Percentiles rank a stretch among this genome's conserved stretches.
Conservation (phyloP, 768 basidiomycete genomes). For the Strobilomyces echinocephalus region DNA sequence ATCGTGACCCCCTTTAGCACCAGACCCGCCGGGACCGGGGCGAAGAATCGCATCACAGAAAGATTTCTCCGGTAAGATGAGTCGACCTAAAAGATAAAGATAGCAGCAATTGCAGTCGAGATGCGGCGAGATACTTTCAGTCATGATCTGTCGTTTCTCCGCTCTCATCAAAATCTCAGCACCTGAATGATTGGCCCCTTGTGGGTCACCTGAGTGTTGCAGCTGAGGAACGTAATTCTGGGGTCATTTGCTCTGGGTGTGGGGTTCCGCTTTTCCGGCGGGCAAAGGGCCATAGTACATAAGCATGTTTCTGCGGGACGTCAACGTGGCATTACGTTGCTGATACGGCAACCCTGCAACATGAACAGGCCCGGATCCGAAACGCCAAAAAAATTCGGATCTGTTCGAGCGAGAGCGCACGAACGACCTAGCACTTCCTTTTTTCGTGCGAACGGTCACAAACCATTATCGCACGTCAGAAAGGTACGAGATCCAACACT, state of each 20-base stretch:
- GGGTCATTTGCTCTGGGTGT: background rate
- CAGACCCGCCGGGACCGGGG: conserved; percentile 18
- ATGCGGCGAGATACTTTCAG: conserved; percentile 4
- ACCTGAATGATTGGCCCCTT: conserved; percentile 2
- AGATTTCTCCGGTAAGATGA: conserved; percentile 1
- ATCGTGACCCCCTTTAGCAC: conserved; percentile 8
- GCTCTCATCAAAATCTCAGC: conserved; percentile 8
- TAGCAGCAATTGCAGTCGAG: conserved; percentile 7
- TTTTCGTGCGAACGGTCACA: conserved; percentile 9
- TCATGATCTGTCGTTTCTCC: conserved; percentile 6
- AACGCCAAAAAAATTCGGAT: conserved; percentile 2
- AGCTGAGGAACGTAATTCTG: background rate
- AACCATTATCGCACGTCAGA: conserved; percentile 2
- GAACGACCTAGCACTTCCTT: conserved; percentile 6
- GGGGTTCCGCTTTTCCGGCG: conserved; percentile 2
- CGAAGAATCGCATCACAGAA: conserved; percentile 15
- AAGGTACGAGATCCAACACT: conserved; percentile 12
- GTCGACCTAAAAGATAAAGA: conserved; percentile 5
- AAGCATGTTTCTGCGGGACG: background rate
- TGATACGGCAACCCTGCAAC: conserved; percentile 11
- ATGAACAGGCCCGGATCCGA: conserved; percentile 2
- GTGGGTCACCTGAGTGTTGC: conserved; percentile 2
- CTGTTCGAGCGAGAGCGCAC: background rate
- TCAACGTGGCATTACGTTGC: conserved; percentile 17
- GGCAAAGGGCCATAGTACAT: no score